Evolutionary conservation across 2,329 filamentous ascomycete species (phyloP), one percentile per base, ranked within the genome.

Genomic region (Scedosporium minutisporum): DNA sequence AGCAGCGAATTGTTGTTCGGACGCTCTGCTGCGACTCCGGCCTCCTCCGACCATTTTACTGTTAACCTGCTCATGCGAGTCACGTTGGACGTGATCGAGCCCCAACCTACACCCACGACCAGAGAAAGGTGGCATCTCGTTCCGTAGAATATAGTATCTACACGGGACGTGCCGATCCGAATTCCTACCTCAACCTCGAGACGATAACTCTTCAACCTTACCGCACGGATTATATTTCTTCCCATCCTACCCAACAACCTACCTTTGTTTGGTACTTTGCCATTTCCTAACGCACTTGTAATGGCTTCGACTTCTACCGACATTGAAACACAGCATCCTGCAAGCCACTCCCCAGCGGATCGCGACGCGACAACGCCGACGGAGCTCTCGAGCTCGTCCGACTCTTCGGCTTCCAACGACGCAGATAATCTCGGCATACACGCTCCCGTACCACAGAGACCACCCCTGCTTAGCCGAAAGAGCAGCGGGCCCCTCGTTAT

Each of bases 401-500:
- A 64, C n/a, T 66, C 65, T 14, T 74, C 73, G 10, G 74, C 72
- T 6, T 70, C 71, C 14, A 33, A 33, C n/a, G 72, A 76, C n/a
- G 69, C 71, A 65, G 71, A 72, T 62, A 74, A 76, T 21, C 68
- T 71, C 57, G 67, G 73, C 27, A 79, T 84, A 29, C 78, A 82
- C 64, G 77, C 79, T 25, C 82, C 82, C 33, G 72, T 81, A 7
- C 81, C 82, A 1, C 75, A 75, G 16, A 84, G 90, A 42, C 90
- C 90, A 29, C 82, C 84, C 63, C 78, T 93, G 64, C 85, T 85
- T 18, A 89, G 84, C 68, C 83, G 90, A 58, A 91, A 91, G 75
- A 90, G 87, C 68, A 93, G 89, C 72, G 89, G 89, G 63, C 91
- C 91, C 58, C 88, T 95, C 66, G 89, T 93, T 66, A 88, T 96